Percentiles rank a stretch among this genome's conserved stretches.
Conservation (phyloP, 108 stramenopile species). For the Cyclotella cryptica region DNA sequence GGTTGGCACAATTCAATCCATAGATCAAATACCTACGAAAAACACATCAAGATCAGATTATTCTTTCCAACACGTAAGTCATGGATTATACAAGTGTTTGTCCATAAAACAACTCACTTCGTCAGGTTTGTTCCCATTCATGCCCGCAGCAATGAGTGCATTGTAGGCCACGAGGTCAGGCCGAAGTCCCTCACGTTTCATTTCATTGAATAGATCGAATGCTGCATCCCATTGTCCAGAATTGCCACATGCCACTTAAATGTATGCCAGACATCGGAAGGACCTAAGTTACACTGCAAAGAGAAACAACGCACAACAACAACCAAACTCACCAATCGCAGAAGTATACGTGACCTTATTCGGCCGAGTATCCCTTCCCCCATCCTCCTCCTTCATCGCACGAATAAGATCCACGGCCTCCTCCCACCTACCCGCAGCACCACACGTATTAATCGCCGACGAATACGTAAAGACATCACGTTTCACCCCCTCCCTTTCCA, state of each 20-base stretch:
- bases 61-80: no score
- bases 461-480: conserved; percentile 81
- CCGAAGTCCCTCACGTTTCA: conserved; percentile 65
- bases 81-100: no score
- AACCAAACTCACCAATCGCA: conserved; percentile 54
- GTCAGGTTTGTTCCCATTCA: conserved; percentile 59
- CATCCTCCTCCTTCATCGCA: conserved; percentile 66
- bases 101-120: no score
- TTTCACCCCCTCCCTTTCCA: conserved; percentile 68
- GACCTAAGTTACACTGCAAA: background rate
- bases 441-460: conserved; percentile 82
- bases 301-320: conserved; percentile 21
- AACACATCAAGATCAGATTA: no score
- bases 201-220: conserved; percentile 69
- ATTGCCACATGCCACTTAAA: conserved; percentile 60
- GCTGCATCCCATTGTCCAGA: conserved; percentile 72
- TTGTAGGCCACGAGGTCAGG: conserved; percentile 84
- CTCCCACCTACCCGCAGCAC: no score
- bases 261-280: no score
- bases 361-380: conserved; percentile 58
- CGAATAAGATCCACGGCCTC: conserved; percentile 75
- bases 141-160: conserved; percentile 76
- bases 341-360: conserved; percentile 79
- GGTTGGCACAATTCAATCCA: conserved; percentile 77
- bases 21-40: conserved; percentile 52